Conservation (phyloP, 805 yeast genomes). For the Saccharomycopsis fermentans region DNA sequence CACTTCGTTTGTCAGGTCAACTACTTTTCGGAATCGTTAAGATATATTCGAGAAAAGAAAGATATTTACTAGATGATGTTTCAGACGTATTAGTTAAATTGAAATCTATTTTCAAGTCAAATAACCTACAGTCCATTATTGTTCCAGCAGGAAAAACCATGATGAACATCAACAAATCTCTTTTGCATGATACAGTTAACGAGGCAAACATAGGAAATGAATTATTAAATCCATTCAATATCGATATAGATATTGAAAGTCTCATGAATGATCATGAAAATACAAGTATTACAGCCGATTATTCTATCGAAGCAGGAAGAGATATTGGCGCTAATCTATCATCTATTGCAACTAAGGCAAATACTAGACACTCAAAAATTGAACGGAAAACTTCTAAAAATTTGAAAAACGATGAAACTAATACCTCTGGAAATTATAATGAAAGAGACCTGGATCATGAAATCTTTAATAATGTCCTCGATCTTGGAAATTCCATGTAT, state of each 20-base stretch:
- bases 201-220: conserved; percentile 39
- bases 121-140: conserved; percentile 36
- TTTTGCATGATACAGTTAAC: conserved; percentile 69
- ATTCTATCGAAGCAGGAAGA: conserved; percentile 13
- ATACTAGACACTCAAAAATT: not conserved
- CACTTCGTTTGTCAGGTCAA: conserved; percentile 78
- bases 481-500: not conserved
- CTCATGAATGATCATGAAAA: conserved; percentile 24
- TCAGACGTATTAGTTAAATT: conserved; percentile 62
- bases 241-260: conserved; percentile 28
- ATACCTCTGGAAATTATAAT: not conserved
- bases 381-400: not conserved
- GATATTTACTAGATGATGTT: conserved; percentile 74
- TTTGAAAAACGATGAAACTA: not conserved
- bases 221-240: conserved; percentile 48
- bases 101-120: conserved; percentile 51
- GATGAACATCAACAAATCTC: conserved; percentile 47
- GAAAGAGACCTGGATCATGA: not conserved
- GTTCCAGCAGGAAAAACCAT: conserved; percentile 53
- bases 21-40: conserved; percentile 77
- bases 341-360: not conserved
- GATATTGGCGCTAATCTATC: not conserved
- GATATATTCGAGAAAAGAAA: conserved; percentile 78
- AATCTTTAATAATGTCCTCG: not conserved
- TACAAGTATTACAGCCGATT: not conserved